These are phyloP conservation scores for Lactarius evosmus DNA, from an alignment of 768 basidiomycete genomes.

Conservation along the genomic window DNA sequence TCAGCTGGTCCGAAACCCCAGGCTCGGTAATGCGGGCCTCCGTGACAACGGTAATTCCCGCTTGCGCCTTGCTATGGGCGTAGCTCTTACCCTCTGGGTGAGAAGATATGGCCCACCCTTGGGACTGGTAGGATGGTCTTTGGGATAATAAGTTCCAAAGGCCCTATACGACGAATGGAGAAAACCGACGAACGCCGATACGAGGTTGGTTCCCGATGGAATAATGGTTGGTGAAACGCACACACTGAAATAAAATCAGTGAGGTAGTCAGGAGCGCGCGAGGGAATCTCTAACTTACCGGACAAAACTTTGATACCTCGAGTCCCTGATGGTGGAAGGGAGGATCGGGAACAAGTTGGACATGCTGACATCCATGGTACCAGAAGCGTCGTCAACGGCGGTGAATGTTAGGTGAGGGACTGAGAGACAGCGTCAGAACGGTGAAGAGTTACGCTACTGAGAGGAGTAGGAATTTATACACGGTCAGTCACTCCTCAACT, in stretches of 20 bases:
- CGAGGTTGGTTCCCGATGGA: not conserved
- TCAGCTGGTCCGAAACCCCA: not conserved
- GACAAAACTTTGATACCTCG: not conserved
- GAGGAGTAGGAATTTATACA: too few relatives aligned
- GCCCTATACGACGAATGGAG: too few relatives aligned
- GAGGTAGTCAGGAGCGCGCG: not conserved
- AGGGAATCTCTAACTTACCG: not conserved
- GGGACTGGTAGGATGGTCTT: constrained; percentile 12
- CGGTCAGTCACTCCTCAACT: too few relatives aligned
- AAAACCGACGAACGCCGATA: constrained; percentile 5
- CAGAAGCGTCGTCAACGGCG: not conserved
- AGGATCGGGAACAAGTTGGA: not conserved
- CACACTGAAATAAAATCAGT: constrained; percentile 3
- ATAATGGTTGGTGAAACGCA: not conserved
- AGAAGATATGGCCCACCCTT: constrained; percentile 1
- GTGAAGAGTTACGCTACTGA: not conserved
- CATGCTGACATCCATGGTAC: not conserved
- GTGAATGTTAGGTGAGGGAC: too few relatives aligned
- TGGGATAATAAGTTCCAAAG: not conserved
- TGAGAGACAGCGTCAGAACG: not conserved
- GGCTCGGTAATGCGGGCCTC: not conserved
- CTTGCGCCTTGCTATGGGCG: not conserved
- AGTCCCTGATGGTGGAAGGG: not conserved
- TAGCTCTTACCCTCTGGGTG: constrained; percentile 22
- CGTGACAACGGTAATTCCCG: constrained; percentile 10